Base-by-base conservation (phyloP, 1,284 basidiomycete genomes). In the Somion occarium region DNA sequence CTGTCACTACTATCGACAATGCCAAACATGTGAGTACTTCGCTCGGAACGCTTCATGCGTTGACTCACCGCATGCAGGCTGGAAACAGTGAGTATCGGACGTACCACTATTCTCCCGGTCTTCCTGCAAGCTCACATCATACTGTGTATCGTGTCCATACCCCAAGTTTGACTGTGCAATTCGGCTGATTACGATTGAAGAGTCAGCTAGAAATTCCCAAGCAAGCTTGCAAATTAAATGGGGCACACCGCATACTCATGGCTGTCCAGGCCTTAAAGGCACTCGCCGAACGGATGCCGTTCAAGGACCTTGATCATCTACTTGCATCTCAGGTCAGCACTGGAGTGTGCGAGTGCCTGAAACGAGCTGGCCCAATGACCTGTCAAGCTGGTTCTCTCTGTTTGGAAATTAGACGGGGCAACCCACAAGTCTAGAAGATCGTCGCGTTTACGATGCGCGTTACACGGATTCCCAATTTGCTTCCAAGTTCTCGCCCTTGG, bases 181-280 rank as follows among this genome's bases (percentile, higher is more conserved):
- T 26, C 38, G 53, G 58, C 57, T 46, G 25, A 38, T 2, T 18
- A 42, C 18, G 61, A 56, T 46, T 57, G 57, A 50, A 53, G 50
- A n/a, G 54, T 47, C 22, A 59, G 59, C 37, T 60, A 56, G 59
- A 41, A 38, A 9, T 47, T 54, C 12, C 59, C 51, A 58, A 57
- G 30, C n/a, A 30, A 24, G 50, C 56, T 3, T 60, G 57, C 53
- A 53, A 49, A 38, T 38, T 34, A 42, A 52, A 55, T 27, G 27
- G 22, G 20, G 22, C 37, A 13, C 26, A 34, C 23, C 48, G 51
- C 12, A 38, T 50, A 24, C 42, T n/a, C n/a, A 53, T 55, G 51
- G 43, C 51, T 11, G 24, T n/a, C 3, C 27, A 49, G 25, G 53
- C 49, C 41, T 30, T 41, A 26, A 38, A 45, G n/a, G 26, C 38